Percentiles rank a stretch among this genome's conserved stretches.
Conservation (phyloP, 163 green algal species). For the Coccomyxa subellipsoidea region DNA sequence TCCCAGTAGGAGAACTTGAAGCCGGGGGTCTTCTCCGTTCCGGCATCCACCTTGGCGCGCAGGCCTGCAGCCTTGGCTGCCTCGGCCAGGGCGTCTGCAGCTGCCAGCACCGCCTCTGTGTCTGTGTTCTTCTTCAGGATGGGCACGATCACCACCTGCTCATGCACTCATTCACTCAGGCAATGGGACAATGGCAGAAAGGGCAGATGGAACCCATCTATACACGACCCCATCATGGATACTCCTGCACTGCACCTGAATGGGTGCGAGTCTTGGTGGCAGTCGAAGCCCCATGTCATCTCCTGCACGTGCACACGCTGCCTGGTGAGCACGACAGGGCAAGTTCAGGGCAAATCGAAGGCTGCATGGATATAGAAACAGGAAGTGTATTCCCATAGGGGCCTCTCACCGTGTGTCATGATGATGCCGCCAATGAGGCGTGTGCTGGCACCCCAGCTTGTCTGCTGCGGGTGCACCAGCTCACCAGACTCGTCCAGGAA, state of each 20-base stretch:
- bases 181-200: too few species aligned
- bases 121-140: conserved; percentile 91
- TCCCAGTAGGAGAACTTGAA: conserved; percentile 97
- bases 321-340: background rate
- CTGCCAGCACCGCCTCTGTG: conserved; percentile 56
- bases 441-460: conserved; percentile 90
- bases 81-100: conserved; percentile 52
- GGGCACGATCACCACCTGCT: conserved; percentile 90
- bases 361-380: background rate
- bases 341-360: background rate
- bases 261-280: conserved; percentile 84
- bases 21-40: conserved; percentile 74
- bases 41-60: conserved; percentile 80
- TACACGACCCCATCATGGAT: background rate
- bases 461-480: conserved; percentile 86
- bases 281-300: conserved; percentile 92
- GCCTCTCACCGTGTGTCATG: conserved; percentile 20
- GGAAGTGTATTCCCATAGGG: too few species aligned
- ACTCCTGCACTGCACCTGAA: conserved; percentile 87
- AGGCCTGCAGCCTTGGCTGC: conserved; percentile 65
- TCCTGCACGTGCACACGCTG: conserved; percentile 14
- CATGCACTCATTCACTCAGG: background rate
- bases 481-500: conserved; percentile 75
- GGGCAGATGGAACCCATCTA: too few species aligned
- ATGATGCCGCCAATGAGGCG: conserved; percentile 76